phyloP scores from a whole-genome alignment of 2,329 filamentous ascomycete genomes.

The Trichoderma semiorbis region DNA sequence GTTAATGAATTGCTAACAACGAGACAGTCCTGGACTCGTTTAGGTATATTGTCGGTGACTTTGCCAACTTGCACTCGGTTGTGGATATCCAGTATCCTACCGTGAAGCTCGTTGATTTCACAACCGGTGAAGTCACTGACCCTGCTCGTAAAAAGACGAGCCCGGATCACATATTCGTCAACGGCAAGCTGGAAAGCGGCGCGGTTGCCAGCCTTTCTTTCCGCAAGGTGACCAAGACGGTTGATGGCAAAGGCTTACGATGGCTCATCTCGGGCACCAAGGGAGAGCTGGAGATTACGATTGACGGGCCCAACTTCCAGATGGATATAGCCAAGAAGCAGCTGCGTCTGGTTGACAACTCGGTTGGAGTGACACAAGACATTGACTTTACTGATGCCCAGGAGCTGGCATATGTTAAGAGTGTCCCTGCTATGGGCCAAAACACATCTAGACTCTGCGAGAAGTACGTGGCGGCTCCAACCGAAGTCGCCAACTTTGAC shows the following conservation, averaged over 20 bases:
- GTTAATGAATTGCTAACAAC: not conserved
- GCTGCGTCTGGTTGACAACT: not conserved
- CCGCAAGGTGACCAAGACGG: conserved; percentile 5
- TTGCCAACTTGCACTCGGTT: conserved; percentile 19
- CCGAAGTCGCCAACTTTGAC: conserved; percentile 1
- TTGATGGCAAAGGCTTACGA: conserved; percentile 26
- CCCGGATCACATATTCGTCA: conserved; percentile 34
- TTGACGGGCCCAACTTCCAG: conserved; percentile 30
- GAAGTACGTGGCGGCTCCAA: not conserved
- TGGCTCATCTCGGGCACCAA: conserved; percentile 38
- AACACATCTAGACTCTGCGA: conserved; percentile 2
- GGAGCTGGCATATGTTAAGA: conserved; percentile 79
- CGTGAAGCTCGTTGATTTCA: conserved; percentile 23
- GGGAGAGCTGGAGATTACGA: conserved; percentile 32
- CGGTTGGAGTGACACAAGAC: conserved; percentile 29
- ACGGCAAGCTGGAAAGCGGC: conserved; percentile 31
- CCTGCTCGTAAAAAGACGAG: conserved; percentile 26
- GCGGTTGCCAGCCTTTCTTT: conserved; percentile 30
- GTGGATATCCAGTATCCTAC: conserved; percentile 25
- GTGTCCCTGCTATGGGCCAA: conserved; percentile 54
- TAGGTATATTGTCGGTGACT: not conserved
- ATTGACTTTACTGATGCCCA: conserved; percentile 27
- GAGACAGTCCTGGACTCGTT: conserved; percentile 22
- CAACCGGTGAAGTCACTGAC: conserved; percentile 24
- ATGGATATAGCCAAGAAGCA: conserved; percentile 22